Conservation (phyloP, 495 filamentous ascomycete species). For the Penicilliopsis zonata region DNA sequence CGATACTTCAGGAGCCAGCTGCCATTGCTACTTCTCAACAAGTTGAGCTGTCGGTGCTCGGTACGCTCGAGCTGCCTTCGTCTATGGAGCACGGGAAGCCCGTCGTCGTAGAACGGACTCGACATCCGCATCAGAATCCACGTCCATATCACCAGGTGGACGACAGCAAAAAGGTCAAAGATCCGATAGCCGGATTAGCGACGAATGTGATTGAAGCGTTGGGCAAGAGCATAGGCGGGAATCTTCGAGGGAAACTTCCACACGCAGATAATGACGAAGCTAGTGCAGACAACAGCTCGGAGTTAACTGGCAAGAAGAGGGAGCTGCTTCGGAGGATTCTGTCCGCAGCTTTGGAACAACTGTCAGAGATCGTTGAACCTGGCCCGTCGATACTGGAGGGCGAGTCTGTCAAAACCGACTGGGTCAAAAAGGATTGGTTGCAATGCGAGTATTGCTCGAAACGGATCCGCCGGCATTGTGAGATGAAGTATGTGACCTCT, state of each 20-base stretch:
- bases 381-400: not conserved
- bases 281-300: conserved; percentile 8
- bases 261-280: conserved; percentile 16
- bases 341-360: conserved; percentile 17
- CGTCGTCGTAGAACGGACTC: too few relatives aligned
- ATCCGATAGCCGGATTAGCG: conserved; percentile 19
- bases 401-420: conserved; percentile 6
- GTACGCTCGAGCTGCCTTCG: conserved; percentile 5
- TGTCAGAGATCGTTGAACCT: conserved; percentile 10
- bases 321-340: conserved; percentile 26
- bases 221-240: conserved; percentile 25
- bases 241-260: conserved; percentile 14
- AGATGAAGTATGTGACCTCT: conserved; percentile 49
- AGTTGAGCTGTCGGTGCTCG: conserved; percentile 6
- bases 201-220: conserved; percentile 24
- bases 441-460: conserved; percentile 45
- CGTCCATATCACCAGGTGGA: conserved; percentile 2
- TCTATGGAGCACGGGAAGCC: conserved; percentile 3
- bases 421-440: conserved; percentile 26
- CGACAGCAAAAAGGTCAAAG: conserved; percentile 5
- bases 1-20: conserved; percentile 6
- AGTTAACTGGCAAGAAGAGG: conserved; percentile 17
- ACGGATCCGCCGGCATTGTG: conserved; percentile 45
- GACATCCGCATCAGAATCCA: too few relatives aligned
- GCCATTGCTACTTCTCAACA: conserved; percentile 1